Evolutionary conservation across 257 asterid species (phyloP), one percentile per base, ranked within the genome.

Genomic region (Fraxinus quadrangulata): DNA sequence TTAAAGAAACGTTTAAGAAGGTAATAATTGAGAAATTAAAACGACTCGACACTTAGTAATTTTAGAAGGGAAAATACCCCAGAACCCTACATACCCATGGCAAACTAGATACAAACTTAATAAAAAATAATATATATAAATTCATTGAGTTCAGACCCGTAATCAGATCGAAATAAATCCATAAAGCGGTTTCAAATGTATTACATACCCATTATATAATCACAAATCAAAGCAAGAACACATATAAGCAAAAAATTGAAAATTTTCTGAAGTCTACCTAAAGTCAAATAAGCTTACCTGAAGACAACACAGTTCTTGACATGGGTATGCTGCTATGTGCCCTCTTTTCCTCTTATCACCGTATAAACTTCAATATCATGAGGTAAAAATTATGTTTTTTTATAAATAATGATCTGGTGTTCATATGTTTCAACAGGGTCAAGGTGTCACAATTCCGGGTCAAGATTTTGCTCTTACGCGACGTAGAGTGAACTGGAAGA

Each of bases 261-360:
- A 23, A 71, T 28, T 0, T 8, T 2, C 63, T 4, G 28, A 19
- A 56, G 26, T 56, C 81, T 71, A 88, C 94, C 91, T 17, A 78
- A 71, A 79, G 81, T 80, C 24, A 83, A 76, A 63, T 26, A 26
- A 63, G 69, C 79, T 83, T 71, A 33, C 84, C 56, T 26, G 78
- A 76, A 56, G 86, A 79, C 70, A 82, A 73, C 28, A 66, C 81
- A 81, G 21, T 74, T 61, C 86, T 81, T 6, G 86, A 84, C 90
- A 87, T 87, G 81, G 81, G 78, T 47, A 84, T 84, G 76, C 39
- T 30, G 84, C 63, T 63, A 69, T 54, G 76, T 59, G 68, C 73
- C 84, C 87, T 79, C 78, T 74, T 11, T 56, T 37, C 75, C 61
- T 77, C 73, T 83, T 30, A 67, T 47, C 77, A 79, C 81, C 83